Evolutionary conservation across 768 basidiomycete species (phyloP).

Genomic region (Termitomyces titanicus): DNA sequence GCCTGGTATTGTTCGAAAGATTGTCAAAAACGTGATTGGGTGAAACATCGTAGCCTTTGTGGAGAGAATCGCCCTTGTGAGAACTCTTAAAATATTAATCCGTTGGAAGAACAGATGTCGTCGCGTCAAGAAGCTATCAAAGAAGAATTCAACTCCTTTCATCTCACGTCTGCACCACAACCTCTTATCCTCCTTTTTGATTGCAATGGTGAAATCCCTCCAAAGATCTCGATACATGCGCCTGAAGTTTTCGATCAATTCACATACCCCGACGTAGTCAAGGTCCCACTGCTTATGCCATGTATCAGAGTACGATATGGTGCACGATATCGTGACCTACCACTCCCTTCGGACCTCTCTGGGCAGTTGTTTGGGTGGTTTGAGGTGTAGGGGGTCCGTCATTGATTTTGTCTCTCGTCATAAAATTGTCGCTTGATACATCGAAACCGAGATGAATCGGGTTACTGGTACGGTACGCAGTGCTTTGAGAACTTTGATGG

Average conservation of each 20-base stretch:
- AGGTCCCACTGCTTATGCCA: not conserved
- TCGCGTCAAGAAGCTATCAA: not conserved
- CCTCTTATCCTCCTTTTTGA: not conserved
- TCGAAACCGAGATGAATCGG: no score
- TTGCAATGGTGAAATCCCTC: not conserved
- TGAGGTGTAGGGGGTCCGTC: not conserved
- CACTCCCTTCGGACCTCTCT: not conserved
- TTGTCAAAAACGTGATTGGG: not conserved
- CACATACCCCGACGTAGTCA: not conserved
- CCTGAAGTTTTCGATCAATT: not conserved
- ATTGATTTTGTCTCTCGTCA: not conserved
- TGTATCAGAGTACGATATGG: not conserved
- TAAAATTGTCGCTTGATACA: not conserved
- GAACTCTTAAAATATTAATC: not conserved
- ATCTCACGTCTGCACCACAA: not conserved
- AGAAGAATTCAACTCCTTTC: not conserved
- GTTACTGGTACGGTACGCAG: no score
- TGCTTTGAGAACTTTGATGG: no score
- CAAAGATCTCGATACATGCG: not conserved
- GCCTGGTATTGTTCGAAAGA: not conserved
- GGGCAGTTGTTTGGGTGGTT: not conserved
- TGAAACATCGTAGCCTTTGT: not conserved
- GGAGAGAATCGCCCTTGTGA: not conserved
- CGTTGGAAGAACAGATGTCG: not conserved
- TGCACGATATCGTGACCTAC: not conserved